These are phyloP conservation scores for Coemansia sp. DNA, from an alignment of 192 early-diverging fungal genomes.

Conservation along the genomic window DNA sequence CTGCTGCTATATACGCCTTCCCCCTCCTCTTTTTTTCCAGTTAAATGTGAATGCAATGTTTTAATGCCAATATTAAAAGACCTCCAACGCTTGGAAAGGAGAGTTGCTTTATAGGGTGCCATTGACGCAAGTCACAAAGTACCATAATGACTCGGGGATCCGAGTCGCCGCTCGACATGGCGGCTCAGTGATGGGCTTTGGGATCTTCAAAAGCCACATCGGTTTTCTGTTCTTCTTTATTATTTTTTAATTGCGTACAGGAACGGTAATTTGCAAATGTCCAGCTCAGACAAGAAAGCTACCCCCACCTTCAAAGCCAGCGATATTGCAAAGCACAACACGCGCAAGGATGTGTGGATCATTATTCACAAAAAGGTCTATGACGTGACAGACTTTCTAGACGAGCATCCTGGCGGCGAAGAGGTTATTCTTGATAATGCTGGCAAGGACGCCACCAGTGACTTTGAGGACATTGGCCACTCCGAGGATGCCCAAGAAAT, in stretches of 20 bases:
- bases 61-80: neutral
- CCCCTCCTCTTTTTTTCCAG: no score
- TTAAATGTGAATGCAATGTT: no score
- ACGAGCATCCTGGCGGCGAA: conserved; percentile 98
- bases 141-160: no score
- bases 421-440: conserved; percentile 91
- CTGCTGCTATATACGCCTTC: neutral
- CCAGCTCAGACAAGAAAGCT: conserved; percentile 15
- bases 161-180: no score
- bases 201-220: neutral
- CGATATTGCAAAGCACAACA: conserved; percentile 73
- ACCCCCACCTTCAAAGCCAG: conserved; percentile 58
- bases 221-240: conserved; percentile 14
- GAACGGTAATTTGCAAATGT: conserved; percentile 41
- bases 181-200: neutral
- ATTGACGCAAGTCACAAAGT: conserved; percentile 2
- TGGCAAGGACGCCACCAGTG: conserved; percentile 86
- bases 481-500: conserved; percentile 90
- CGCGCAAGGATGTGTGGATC: conserved; percentile 76
- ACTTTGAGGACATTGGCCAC: conserved; percentile 97
- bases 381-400: conserved; percentile 75
- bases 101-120: neutral
- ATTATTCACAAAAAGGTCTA: conserved; percentile 76
- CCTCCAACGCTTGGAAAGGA: no score
- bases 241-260: neutral